Evolutionary conservation across 306 rosid species (phyloP), one percentile per base, ranked within the genome.

Genomic region (Prunus mira): DNA sequence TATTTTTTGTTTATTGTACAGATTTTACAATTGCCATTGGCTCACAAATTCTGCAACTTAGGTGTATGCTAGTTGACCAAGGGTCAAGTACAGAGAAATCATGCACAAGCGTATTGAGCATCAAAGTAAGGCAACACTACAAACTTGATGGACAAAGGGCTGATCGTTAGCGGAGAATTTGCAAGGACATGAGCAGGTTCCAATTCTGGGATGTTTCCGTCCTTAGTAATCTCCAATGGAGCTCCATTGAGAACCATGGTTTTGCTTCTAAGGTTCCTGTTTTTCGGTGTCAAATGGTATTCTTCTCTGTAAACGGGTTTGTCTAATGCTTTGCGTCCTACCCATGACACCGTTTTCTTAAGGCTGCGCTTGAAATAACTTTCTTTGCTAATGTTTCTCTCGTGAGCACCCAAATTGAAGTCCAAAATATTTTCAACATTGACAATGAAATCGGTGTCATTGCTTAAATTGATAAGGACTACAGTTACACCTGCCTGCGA

Each of bases 391-490:
- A 49, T 75, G 75, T 20, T 77, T 55, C 52, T 86, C 41, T 60
- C 49, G 22, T 9, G 57, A 61, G 64, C 73, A n/a, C 55, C 78
- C 50, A 58, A 28, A 50, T 73, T 12, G 24, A 28, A 1, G 13
- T 51, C 70, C 82, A 74, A 71, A 17, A 68, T 68, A 10, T 84
- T 89, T 71, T 74, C 75, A 65, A 84, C 78, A 24, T 57, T 61
- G 72, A 88, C 80, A 69, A 62, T 64, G 81, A 90, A 95, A 64
- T 73, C 72, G 14, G 97, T 90, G 78, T 85, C 87, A 3, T 91
- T 90, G 91, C 97, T 95, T n/a, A 95, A 75, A 68, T 95, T 95
- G 79, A 95, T 90, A 25, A 95, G 82, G 65, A 95, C 81, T 51
- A 88, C 72, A 67, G 99, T 89, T 70, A 95, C 61, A 30, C 99